phyloP scores from a whole-genome alignment of 345 rosid species.

The Pseudoturritis turrita region DNA sequence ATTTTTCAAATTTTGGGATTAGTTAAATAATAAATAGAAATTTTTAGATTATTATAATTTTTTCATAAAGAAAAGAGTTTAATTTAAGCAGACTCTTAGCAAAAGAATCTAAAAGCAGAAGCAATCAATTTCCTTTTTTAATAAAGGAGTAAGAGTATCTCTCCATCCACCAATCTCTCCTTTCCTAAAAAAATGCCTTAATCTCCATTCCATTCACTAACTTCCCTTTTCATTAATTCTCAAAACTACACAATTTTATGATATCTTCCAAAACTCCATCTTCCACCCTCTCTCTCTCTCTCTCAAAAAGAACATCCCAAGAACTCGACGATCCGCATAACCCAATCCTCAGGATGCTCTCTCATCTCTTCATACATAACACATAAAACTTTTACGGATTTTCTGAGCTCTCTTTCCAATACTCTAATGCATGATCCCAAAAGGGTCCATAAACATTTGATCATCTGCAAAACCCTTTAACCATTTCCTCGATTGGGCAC shows the following conservation, averaged over 20 bases:
- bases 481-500: conserved; percentile 36
- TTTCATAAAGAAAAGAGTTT: too few species aligned
- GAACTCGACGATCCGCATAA: conserved; percentile 37
- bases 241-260: conserved; percentile 45
- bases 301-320: conserved; percentile 36
- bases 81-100: not conserved
- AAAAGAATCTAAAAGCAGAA: conserved; percentile 34
- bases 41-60: too few species aligned
- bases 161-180: conserved; percentile 48
- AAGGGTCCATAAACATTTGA: conserved; percentile 43
- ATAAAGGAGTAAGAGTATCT: conserved; percentile 33
- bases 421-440: conserved; percentile 50
- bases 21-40: too few species aligned
- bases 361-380: conserved; percentile 49
- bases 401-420: conserved; percentile 46
- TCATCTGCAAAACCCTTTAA: conserved; percentile 42
- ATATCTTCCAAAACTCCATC: conserved; percentile 27
- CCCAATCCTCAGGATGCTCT: conserved; percentile 16
- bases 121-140: conserved; percentile 35
- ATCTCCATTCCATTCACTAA: conserved; percentile 34
- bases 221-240: conserved; percentile 40
- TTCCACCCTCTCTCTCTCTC: conserved; percentile 32
- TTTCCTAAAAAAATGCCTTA: conserved; percentile 35
- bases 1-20: too few species aligned
- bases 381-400: conserved; percentile 34